These are phyloP conservation scores for Verticillium klebahnii DNA, from an alignment of 2,329 filamentous ascomycete genomes.

Conservation along the genomic window DNA sequence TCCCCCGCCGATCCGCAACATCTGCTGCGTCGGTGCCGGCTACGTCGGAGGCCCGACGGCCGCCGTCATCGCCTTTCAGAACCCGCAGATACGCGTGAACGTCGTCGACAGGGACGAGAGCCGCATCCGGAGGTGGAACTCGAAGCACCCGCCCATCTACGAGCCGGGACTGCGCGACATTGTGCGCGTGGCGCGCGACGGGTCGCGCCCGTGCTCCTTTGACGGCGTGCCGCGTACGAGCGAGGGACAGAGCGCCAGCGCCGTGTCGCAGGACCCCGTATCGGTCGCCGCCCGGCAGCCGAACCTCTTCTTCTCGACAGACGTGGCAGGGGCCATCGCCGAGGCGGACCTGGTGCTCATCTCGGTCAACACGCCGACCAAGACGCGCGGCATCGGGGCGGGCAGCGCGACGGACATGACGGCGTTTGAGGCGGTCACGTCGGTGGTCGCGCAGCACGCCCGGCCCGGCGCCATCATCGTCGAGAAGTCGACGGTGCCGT, in stretches of 20 bases:
- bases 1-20: slow-evolving; percentile 40
- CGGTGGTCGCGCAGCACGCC: slow-evolving; percentile 62
- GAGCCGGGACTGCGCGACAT: slow-evolving; percentile 68
- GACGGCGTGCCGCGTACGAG: slow-evolving; percentile 25
- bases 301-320: slow-evolving; percentile 75
- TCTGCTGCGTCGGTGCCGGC: slow-evolving; percentile 71
- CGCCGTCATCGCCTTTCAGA: slow-evolving; percentile 68
- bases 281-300: slow-evolving; percentile 40
- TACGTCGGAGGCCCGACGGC: slow-evolving; percentile 75
- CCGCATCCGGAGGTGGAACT: slow-evolving; percentile 70
- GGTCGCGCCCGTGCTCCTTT: slow-evolving; percentile 38
- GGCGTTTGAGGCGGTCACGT: slow-evolving; percentile 64
- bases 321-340: slow-evolving; percentile 55
- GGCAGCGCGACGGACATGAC: slow-evolving; percentile 70
- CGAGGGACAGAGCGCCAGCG: slow-evolving; percentile 20
- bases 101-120: slow-evolving; percentile 65
- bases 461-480: slow-evolving; percentile 69
- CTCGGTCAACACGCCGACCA: slow-evolving; percentile 76
- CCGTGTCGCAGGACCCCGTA: slow-evolving; percentile 15
- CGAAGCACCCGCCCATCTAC: slow-evolving; percentile 67
- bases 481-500: slow-evolving; percentile 78
- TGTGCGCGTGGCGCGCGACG: slow-evolving; percentile 59
- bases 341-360: slow-evolving; percentile 71
- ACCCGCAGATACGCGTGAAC: slow-evolving; percentile 66
- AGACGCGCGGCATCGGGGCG: slow-evolving; percentile 62